Evolutionary conservation across 768 basidiomycete genomes (phyloP).

Genomic region (Auricularia sp.): DNA sequence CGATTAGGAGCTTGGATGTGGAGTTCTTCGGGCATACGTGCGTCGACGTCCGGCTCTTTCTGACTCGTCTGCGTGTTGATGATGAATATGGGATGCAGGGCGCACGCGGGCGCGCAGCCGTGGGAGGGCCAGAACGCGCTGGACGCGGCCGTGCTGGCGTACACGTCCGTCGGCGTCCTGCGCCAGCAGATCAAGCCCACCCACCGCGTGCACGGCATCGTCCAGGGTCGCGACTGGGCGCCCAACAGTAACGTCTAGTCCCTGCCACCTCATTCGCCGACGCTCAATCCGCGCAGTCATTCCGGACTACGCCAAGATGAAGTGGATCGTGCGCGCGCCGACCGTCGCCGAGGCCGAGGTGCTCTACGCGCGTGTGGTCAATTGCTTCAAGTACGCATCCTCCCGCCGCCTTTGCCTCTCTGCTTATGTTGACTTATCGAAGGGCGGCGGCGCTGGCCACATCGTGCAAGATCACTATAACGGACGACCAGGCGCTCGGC

Average conservation of each 20-base stretch:
- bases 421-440: neutral
- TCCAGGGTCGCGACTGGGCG: slow-evolving; percentile 67
- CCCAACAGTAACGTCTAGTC: slow-evolving; percentile 41
- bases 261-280: neutral
- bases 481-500: slow-evolving; percentile 23
- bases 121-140: slow-evolving; percentile 81
- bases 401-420: neutral
- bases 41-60: slow-evolving; percentile 8
- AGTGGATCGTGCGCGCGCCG: slow-evolving; percentile 68
- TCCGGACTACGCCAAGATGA: slow-evolving; percentile 71
- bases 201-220: slow-evolving; percentile 70
- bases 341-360: slow-evolving; percentile 49
- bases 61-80: neutral
- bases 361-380: slow-evolving; percentile 47
- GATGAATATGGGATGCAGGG: slow-evolving; percentile 28
- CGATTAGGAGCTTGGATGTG: slow-evolving; percentile 46
- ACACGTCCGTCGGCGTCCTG: slow-evolving; percentile 66
- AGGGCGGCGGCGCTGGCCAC: slow-evolving; percentile 64
- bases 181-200: slow-evolving; percentile 75
- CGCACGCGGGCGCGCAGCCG: slow-evolving; percentile 68
- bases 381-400: slow-evolving; percentile 58
- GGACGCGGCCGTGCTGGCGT: slow-evolving; percentile 81
- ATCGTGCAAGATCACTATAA: slow-evolving; percentile 43
- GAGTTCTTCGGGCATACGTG: slow-evolving; percentile 71
- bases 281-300: slow-evolving; percentile 42